Conservation (phyloP, 2,329 filamentous ascomycete genomes). For the Cladosporium sp. region DNA sequence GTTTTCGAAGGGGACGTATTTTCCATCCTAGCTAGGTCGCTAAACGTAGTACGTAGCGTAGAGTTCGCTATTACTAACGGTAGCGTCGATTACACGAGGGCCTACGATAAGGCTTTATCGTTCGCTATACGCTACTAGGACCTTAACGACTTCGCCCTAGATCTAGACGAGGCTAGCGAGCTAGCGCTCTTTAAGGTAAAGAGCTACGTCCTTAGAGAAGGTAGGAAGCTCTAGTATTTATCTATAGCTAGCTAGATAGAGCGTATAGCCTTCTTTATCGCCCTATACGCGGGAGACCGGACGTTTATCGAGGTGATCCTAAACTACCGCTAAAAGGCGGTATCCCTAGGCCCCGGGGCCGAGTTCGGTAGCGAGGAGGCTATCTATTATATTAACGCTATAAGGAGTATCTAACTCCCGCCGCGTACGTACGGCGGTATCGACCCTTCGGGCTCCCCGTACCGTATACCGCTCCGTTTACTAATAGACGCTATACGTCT, state of each 20-base stretch:
- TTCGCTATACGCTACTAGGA: not conserved
- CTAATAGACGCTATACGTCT: not conserved
- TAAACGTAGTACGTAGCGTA: not conserved
- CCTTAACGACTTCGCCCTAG: not conserved
- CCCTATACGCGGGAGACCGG: not conserved
- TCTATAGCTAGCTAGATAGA: not conserved
- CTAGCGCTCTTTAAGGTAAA: not conserved
- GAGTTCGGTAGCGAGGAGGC: not conserved
- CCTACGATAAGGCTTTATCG: not conserved
- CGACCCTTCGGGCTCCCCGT: not conserved
- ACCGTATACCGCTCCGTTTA: not conserved
- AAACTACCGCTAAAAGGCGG: not conserved
- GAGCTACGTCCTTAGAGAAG: not conserved
- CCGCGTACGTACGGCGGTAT: not conserved
- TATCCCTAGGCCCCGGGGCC: not conserved
- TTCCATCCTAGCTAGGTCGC: not conserved
- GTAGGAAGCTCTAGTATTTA: not conserved
- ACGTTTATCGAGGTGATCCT: not conserved
- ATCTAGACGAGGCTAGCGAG: not conserved
- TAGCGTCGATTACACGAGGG: not conserved
- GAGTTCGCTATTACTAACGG: not conserved
- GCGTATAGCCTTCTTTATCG: not conserved
- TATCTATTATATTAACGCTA: not conserved
- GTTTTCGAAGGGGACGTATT: not conserved
- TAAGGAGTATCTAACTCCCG: not conserved